These are phyloP conservation scores for Zygosaccharomyces sapae DNA, from an alignment of 1,139 yeast species.

Conservation along the genomic window DNA sequence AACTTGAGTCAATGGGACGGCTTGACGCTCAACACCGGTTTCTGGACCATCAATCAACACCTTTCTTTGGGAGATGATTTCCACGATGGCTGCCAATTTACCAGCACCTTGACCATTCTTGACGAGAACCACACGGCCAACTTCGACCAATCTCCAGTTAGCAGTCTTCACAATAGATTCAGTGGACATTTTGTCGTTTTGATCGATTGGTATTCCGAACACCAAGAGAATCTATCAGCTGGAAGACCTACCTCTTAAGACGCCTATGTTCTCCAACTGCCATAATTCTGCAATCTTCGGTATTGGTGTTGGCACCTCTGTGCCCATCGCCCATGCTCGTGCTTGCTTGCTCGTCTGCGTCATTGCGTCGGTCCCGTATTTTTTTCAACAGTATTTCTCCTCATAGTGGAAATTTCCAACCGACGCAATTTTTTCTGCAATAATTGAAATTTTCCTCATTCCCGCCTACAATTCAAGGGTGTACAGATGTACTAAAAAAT, in stretches of 20 bases:
- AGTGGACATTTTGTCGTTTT: constrained; percentile 46
- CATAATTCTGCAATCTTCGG: constrained; percentile 4
- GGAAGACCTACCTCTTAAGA: neutral
- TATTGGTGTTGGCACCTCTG: constrained; percentile 2
- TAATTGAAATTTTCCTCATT: neutral
- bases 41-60: constrained; percentile 96
- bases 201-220: constrained; percentile 13
- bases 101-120: constrained; percentile 64
- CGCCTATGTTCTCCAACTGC: constrained; percentile 6
- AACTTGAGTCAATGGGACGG: constrained; percentile 79
- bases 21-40: constrained; percentile 83
- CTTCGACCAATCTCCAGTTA: constrained; percentile 99
- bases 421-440: constrained; percentile 1
- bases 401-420: neutral
- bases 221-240: neutral
- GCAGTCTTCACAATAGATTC: constrained; percentile 86
- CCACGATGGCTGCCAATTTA: constrained; percentile 92
- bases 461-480: neutral
- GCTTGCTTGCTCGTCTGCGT: constrained; percentile 1
- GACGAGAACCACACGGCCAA: constrained; percentile 97
- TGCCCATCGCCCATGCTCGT: constrained; percentile 2
- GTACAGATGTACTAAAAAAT: neutral
- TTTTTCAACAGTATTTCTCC: neutral
- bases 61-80: constrained; percentile 98
- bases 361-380: constrained; percentile 4